These are phyloP conservation scores for Apophysomyces elegans DNA, from an alignment of 371 early-diverging fungal species.

Conservation along the genomic window DNA sequence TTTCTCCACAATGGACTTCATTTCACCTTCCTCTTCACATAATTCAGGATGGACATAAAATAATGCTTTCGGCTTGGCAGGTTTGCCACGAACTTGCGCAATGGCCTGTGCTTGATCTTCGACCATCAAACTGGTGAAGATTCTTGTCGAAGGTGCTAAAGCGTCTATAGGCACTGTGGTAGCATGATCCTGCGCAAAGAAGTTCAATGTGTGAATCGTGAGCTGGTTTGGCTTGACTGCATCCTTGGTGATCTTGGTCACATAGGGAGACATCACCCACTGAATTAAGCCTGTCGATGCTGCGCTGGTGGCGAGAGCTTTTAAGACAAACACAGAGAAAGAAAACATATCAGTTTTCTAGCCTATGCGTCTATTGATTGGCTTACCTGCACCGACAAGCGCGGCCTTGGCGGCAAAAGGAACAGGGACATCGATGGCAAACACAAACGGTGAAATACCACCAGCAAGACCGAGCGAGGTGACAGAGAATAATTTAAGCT, in stretches of 20 bases:
- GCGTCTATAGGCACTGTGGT: conserved; percentile 58
- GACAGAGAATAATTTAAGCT: conserved; percentile 65
- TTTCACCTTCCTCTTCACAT: conserved; percentile 42
- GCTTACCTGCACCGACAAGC: conserved; percentile 60
- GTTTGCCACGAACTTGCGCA: conserved; percentile 39
- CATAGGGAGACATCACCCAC: conserved; percentile 70
- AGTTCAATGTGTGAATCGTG: conserved; percentile 38
- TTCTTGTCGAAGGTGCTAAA: conserved; percentile 59
- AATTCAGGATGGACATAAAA: conserved; percentile 64
- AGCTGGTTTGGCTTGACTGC: conserved; percentile 24
- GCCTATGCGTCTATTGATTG: no score
- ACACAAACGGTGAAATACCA: conserved; percentile 65
- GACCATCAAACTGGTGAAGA: conserved; percentile 59
- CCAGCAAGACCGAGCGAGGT: conserved; percentile 60
- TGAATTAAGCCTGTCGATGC: conserved; percentile 65
- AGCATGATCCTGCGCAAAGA: conserved; percentile 46
- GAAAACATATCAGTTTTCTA: neutral
- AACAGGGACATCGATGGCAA: conserved; percentile 63
- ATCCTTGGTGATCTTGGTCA: conserved; percentile 57
- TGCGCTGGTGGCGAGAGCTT: conserved; percentile 64
- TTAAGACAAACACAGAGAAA: conserved; percentile 7
- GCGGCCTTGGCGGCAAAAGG: conserved; percentile 61
- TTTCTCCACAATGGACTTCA: conserved; percentile 45
- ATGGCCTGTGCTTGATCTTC: conserved; percentile 41
- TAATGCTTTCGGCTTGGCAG: conserved; percentile 51